Conservation (phyloP, 306 rosid genomes). For the Acmispon strigosus region DNA sequence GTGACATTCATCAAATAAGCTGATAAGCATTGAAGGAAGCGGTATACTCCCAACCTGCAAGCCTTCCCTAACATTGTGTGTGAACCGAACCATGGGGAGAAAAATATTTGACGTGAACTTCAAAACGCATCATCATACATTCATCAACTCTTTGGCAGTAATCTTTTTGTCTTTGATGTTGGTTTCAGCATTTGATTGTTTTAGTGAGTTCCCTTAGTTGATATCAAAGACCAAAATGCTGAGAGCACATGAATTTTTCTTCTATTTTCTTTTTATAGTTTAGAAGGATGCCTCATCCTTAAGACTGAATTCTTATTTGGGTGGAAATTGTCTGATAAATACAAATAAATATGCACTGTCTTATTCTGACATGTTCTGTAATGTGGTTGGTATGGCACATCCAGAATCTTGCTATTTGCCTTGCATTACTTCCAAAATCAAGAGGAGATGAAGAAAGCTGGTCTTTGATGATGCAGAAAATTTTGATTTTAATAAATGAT, state of each 20-base stretch:
- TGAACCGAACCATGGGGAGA: neutral
- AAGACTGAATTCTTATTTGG: slow-evolving; percentile 12
- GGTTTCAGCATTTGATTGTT: neutral
- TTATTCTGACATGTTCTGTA: slow-evolving; percentile 19
- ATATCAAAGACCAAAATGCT: neutral
- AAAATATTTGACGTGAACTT: neutral
- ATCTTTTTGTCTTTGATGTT: neutral
- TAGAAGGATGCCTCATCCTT: slow-evolving; percentile 4
- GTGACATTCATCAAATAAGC: no score
- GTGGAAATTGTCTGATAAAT: neutral
- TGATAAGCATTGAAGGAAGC: neutral
- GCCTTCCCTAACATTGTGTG: neutral
- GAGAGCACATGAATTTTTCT: neutral
- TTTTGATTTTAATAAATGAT: slow-evolving; percentile 49
- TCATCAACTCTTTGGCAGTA: neutral
- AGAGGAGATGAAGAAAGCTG: slow-evolving; percentile 84
- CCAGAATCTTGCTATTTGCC: slow-evolving; percentile 77
- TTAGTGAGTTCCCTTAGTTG: neutral
- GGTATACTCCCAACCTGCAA: neutral
- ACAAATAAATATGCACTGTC: neutral
- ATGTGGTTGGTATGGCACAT: slow-evolving; percentile 28
- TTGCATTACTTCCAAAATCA: slow-evolving; percentile 81
- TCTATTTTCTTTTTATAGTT: neutral
- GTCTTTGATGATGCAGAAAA: slow-evolving; percentile 65
- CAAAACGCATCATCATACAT: neutral